phyloP scores from a whole-genome alignment of 2,329 filamentous ascomycete genomes.

The Pseudogymnoascus sp. region DNA sequence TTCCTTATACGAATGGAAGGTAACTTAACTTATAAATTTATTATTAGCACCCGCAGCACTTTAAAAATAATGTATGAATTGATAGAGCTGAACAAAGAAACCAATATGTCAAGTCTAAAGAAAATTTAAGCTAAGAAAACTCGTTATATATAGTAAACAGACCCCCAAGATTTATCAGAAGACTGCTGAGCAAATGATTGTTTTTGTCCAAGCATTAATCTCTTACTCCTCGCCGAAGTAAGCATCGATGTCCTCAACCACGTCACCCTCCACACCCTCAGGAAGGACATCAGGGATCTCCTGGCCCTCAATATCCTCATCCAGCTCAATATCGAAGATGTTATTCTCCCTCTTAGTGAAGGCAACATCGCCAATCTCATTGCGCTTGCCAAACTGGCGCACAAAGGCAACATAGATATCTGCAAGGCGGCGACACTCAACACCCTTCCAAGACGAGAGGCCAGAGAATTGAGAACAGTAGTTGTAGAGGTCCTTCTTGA shows the following conservation, averaged over 20 bases:
- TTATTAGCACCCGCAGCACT: background rate
- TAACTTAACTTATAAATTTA: no score
- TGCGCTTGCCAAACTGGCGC: background rate
- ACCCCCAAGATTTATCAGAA: background rate
- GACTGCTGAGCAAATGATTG: background rate
- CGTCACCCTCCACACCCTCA: background rate
- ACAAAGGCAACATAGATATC: constrained; percentile 22
- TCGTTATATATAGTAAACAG: background rate
- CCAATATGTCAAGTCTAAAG: background rate
- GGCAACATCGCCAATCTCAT: background rate
- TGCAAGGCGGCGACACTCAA: constrained; percentile 23
- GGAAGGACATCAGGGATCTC: background rate
- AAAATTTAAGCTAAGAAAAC: background rate
- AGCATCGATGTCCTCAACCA: background rate
- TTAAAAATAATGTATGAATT: background rate
- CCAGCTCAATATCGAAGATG: no score
- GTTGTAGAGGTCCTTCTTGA: constrained; percentile 31
- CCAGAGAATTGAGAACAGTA: background rate
- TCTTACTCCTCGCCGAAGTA: background rate
- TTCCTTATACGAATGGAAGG: no score
- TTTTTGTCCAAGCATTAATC: background rate
- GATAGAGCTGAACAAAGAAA: background rate
- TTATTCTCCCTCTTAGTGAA: background rate
- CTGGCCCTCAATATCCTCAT: no score
- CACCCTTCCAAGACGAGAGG: constrained; percentile 1